Conservation (phyloP, 1,284 basidiomycete species). For the Cryptococcus sp. region DNA sequence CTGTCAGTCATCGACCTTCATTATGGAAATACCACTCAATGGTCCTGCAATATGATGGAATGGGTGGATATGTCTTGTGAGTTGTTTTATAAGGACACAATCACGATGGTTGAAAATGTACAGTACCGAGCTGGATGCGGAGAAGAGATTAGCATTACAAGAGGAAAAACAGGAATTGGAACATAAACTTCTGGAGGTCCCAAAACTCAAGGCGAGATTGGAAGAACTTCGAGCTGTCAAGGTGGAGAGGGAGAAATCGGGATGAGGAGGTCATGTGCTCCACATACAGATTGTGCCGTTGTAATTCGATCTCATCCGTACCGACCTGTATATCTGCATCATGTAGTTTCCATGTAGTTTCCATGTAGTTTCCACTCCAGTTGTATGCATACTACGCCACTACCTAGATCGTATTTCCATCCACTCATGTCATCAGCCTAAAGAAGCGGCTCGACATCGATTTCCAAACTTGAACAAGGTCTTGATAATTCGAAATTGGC, state of each 20-base stretch:
- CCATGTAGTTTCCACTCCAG: too few relatives aligned
- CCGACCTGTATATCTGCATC: too few relatives aligned
- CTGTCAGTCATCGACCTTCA: slow-evolving; percentile 85
- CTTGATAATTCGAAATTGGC: slow-evolving; percentile 87
- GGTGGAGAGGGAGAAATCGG: slow-evolving; percentile 26
- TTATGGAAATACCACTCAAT: slow-evolving; percentile 93
- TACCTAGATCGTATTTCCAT: too few relatives aligned
- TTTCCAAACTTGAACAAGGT: slow-evolving; percentile 94
- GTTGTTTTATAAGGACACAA: slow-evolving; percentile 34
- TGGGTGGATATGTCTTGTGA: slow-evolving; percentile 61
- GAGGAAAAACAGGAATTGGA: slow-evolving; percentile 87
- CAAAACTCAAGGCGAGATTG: slow-evolving; percentile 73
- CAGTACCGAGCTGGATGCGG: slow-evolving; percentile 84
- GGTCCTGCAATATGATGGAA: slow-evolving; percentile 76
- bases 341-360: too few relatives aligned
- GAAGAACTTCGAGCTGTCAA: slow-evolving; percentile 60
- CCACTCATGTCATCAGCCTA: slow-evolving; percentile 47
- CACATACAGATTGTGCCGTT: too few relatives aligned
- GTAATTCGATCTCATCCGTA: too few relatives aligned
- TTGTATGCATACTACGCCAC: too few relatives aligned
- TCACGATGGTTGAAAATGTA: not conserved
- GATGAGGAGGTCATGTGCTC: not conserved
- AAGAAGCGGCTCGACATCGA: slow-evolving; percentile 87
- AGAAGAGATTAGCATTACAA: slow-evolving; percentile 83
- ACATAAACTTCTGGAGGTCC: slow-evolving; percentile 74